Evolutionary conservation across 768 basidiomycete species (phyloP).

Genomic region (Tulasnella sp.): DNA sequence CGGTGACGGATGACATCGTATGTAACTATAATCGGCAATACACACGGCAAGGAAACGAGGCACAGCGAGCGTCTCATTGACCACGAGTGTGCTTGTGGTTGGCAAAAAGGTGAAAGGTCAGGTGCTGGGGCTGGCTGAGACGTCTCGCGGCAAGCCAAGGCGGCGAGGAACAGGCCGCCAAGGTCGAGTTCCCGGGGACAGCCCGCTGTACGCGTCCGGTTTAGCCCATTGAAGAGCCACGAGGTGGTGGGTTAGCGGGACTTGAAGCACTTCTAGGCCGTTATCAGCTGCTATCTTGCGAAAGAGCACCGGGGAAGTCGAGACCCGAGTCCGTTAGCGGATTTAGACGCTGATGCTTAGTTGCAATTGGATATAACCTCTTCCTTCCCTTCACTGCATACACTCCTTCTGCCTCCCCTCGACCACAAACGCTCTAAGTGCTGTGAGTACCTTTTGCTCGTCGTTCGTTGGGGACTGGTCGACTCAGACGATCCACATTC

Average conservation of each 20-base stretch:
- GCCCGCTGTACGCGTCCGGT: not conserved
- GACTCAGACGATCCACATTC: not conserved
- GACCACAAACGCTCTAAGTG: not conserved
- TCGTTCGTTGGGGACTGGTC: not conserved
- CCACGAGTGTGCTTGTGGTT: not conserved
- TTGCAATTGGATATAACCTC: not conserved
- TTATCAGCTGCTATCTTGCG: not conserved
- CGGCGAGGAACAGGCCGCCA: not conserved
- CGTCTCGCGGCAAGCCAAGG: not conserved
- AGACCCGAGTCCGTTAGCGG: not conserved
- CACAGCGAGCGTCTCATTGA: not conserved
- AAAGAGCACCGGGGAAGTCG: not conserved
- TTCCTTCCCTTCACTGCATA: not conserved
- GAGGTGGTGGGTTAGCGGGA: not conserved
- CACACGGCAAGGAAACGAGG: not conserved
- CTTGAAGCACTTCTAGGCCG: not conserved
- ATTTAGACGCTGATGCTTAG: not conserved
- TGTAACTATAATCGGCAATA: not conserved
- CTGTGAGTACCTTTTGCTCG: not conserved
- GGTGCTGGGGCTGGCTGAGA: not conserved
- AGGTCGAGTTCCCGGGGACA: not conserved
- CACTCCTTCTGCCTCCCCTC: not conserved
- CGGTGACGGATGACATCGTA: not conserved
- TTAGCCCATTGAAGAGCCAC: not conserved
- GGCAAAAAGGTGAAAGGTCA: not conserved